Conservation (phyloP, 2,329 filamentous ascomycete genomes). For the Neurospora sp. region DNA sequence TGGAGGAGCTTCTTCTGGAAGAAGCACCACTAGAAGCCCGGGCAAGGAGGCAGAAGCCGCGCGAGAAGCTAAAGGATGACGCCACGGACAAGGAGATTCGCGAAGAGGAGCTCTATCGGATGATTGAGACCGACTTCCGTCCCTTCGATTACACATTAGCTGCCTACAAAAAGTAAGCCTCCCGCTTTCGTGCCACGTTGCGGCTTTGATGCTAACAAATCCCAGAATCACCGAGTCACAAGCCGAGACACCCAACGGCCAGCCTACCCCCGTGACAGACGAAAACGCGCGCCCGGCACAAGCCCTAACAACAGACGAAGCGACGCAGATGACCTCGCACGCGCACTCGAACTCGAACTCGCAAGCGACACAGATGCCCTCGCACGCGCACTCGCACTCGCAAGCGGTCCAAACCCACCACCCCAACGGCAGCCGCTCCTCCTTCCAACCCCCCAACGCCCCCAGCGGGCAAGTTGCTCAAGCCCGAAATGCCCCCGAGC, state of each 20-base stretch:
- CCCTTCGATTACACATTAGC: conserved; percentile 91
- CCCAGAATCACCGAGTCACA: conserved; percentile 18
- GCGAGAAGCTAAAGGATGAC: conserved; percentile 85
- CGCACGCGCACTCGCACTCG: conserved; percentile 2
- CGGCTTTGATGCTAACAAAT: neutral
- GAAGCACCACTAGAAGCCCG: conserved; percentile 91
- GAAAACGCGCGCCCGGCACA: conserved; percentile 27
- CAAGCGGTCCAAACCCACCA: conserved; percentile 9
- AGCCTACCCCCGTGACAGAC: conserved; percentile 1
- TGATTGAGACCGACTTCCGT: conserved; percentile 90
- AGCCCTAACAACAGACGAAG: conserved; percentile 44
- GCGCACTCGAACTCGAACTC: neutral
- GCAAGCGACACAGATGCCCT: neutral
- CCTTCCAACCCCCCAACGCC: neutral
- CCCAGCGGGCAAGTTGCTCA: neutral
- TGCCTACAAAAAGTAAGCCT: conserved; percentile 61
- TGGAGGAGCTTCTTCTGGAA: conserved; percentile 87
- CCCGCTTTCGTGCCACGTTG: no score
- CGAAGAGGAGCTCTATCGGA: conserved; percentile 84
- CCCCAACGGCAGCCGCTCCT: conserved; percentile 4
- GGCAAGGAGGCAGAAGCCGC: conserved; percentile 84
- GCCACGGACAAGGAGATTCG: conserved; percentile 91
- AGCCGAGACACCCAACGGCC: conserved; percentile 3
- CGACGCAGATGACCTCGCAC: conserved; percentile 25
- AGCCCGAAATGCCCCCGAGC: neutral